Conservation (phyloP, 768 basidiomycete genomes). For the Xerocomellus amylosporus region DNA sequence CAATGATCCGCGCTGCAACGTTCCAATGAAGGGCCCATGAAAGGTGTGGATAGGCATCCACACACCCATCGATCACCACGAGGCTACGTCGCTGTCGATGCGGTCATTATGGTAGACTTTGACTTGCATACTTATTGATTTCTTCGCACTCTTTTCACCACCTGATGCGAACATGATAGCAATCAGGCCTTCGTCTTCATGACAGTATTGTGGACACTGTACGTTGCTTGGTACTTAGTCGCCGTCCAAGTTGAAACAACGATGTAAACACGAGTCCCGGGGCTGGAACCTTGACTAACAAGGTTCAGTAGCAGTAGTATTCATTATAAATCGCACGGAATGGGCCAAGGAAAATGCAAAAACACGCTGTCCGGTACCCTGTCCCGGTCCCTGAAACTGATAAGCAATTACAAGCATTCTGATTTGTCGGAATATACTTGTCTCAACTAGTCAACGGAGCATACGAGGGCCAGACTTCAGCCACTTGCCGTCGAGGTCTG, state of each 20-base stretch:
- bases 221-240: constrained; percentile 19
- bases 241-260: constrained; percentile 19
- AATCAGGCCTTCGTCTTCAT: constrained; percentile 8
- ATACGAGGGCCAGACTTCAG: constrained; percentile 19
- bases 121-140: constrained; percentile 22
- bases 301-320: constrained; percentile 18
- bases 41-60: not conserved
- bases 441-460: constrained; percentile 9
- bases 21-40: constrained; percentile 27
- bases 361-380: constrained; percentile 16
- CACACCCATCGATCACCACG: constrained; percentile 6
- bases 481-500: constrained; percentile 40
- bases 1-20: constrained; percentile 31
- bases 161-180: constrained; percentile 10
- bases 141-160: constrained; percentile 6
- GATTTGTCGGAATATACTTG: constrained; percentile 6
- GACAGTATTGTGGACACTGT: constrained; percentile 15
- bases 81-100: constrained; percentile 22
- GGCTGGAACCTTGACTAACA: constrained; percentile 26
- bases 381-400: constrained; percentile 7
- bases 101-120: constrained; percentile 14
- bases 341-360: constrained; percentile 7
- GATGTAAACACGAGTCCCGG: constrained; percentile 27
- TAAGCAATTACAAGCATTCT: not conserved
- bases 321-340: constrained; percentile 11